Conservation (phyloP, 306 rosid genomes). For the Sechiopsis laciniata region DNA sequence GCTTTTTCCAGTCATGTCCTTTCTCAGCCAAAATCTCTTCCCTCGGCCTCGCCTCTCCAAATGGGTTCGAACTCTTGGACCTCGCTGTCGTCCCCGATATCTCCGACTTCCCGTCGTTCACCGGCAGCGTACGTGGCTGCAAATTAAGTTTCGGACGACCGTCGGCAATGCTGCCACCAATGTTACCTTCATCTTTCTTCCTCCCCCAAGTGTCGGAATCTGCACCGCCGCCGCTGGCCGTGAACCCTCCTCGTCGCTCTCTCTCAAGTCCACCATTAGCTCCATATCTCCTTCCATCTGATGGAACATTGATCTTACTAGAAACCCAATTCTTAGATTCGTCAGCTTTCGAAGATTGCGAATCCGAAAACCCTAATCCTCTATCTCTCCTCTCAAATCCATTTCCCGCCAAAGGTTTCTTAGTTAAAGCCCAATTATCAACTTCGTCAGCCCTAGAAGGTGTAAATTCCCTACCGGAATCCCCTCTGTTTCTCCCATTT, state of each 20-base stretch:
- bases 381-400: conserved; percentile 59
- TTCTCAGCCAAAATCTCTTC: conserved; percentile 92
- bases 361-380: conserved; percentile 57
- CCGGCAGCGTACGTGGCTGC: conserved; percentile 58
- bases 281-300: conserved; percentile 52
- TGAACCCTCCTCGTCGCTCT: conserved; percentile 32
- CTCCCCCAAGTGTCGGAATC: conserved; percentile 45
- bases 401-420: conserved; percentile 51
- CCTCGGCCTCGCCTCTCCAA: conserved; percentile 88
- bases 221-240: conserved; percentile 34
- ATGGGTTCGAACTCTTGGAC: conserved; percentile 59
- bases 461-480: conserved; percentile 36
- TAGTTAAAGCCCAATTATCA: conserved; percentile 71
- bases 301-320: conserved; percentile 46
- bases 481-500: conserved; percentile 31
- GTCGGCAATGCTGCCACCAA: conserved; percentile 11
- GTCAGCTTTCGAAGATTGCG: conserved; percentile 68
- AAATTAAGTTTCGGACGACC: conserved; percentile 67
- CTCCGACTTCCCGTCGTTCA: conserved; percentile 18
- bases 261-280: conserved; percentile 49
- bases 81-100: conserved; percentile 26
- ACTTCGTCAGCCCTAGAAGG: conserved; percentile 80
- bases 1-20: conserved; percentile 87
- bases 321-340: conserved; percentile 83
- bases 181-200: conserved; percentile 32